Conservation (phyloP, 2,329 filamentous ascomycete genomes). For the Elsinoe perseae region DNA sequence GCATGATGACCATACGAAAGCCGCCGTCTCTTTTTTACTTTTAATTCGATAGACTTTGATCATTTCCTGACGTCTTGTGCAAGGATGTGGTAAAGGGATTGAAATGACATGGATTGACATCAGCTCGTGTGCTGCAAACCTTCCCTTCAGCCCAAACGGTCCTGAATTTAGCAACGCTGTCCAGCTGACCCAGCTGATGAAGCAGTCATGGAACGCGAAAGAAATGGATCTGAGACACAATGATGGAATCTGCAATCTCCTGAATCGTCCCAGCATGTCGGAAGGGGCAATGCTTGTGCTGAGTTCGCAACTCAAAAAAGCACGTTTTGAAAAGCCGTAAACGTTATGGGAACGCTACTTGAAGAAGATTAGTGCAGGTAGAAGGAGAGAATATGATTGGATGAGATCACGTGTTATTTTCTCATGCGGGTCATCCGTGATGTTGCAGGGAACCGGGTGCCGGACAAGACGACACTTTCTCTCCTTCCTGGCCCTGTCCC, state of each 20-base stretch:
- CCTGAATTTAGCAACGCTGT: constrained; percentile 8
- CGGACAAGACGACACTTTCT: background rate
- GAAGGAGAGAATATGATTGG: background rate
- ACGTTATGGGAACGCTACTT: constrained; percentile 6
- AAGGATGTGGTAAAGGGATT: background rate
- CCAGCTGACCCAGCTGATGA: constrained; percentile 1
- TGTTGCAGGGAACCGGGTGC: constrained; percentile 1
- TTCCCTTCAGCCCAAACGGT: background rate
- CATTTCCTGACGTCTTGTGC: background rate
- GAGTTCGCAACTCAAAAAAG: constrained; percentile 12
- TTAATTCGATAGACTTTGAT: background rate
- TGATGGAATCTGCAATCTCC: constrained; percentile 5
- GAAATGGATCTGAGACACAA: constrained; percentile 13
- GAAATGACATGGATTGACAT: constrained; percentile 12
- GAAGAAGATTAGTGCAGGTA: background rate
- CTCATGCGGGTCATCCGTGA: background rate
- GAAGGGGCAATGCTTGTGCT: constrained; percentile 12
- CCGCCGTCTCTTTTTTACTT: background rate
- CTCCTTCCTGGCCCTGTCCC: background rate
- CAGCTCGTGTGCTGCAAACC: background rate
- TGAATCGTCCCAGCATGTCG: constrained; percentile 12
- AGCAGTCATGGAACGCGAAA: constrained; percentile 10
- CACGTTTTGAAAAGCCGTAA: constrained; percentile 11
- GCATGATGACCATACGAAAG: background rate
- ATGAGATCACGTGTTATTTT: background rate